A percentile compares a stretch with the other conserved stretches of the same genome.
Evolutionary conservation across 2,329 filamentous ascomycete genomes (phyloP).

Genomic region (Talaromyces sp.): DNA sequence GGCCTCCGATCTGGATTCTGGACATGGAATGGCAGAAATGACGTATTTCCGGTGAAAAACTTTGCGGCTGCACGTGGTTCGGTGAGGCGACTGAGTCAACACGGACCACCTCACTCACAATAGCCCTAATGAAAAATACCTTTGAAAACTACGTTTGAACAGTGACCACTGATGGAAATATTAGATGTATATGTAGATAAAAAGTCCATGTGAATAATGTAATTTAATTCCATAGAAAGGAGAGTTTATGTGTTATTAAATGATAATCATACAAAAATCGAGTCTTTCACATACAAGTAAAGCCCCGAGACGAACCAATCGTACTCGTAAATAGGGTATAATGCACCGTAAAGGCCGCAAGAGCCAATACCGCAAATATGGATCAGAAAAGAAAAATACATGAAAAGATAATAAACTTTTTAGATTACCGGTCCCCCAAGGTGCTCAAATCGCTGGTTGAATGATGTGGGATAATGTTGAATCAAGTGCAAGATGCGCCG

Average conservation of each 20-base stretch:
- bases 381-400: slow-evolving; percentile 1
- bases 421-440: background rate
- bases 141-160: background rate
- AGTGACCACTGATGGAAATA: background rate
- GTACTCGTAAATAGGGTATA: slow-evolving; percentile 8
- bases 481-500: background rate
- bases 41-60: background rate
- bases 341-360: slow-evolving; percentile 7
- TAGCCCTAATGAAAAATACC: background rate
- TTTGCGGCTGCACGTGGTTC: background rate
- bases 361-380: slow-evolving; percentile 1
- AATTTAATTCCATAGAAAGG: background rate
- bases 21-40: background rate
- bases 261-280: slow-evolving; percentile 8
- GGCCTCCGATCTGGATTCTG: background rate
- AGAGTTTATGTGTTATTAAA: background rate
- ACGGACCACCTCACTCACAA: background rate
- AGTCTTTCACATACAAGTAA: background rate
- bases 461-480: background rate
- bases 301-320: background rate
- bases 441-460: background rate
- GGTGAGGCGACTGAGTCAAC: background rate
- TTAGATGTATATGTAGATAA: background rate
- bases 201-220: background rate
- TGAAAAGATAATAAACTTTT: background rate